Percentiles rank a stretch among this genome's conserved stretches.
Conservation (phyloP, 495 filamentous ascomycete species). For the Cladorrhinum samala region DNA sequence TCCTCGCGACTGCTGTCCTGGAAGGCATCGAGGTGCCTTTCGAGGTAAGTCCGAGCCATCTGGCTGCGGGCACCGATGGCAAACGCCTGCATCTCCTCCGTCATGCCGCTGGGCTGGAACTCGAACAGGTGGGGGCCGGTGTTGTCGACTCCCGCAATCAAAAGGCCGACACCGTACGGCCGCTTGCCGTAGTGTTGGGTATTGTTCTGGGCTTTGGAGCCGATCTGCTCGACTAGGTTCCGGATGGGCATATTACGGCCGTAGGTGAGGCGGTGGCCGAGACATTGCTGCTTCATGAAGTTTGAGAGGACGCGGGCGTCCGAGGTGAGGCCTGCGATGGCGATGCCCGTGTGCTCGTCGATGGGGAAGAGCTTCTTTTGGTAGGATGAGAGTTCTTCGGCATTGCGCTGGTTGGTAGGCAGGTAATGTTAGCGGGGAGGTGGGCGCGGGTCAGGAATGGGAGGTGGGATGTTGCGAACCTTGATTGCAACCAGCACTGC, state of each 20-base stretch:
- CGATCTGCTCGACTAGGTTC: conserved; percentile 82
- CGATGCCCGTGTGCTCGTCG: conserved; percentile 91
- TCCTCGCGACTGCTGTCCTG: conserved; percentile 66
- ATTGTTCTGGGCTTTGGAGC: conserved; percentile 93
- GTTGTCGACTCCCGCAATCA: conserved; percentile 91
- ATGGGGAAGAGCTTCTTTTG: conserved; percentile 98
- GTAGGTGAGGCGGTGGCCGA: conserved; percentile 91
- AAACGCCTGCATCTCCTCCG: conserved; percentile 91
- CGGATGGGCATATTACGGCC: conserved; percentile 85
- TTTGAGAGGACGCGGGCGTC: conserved; percentile 99
- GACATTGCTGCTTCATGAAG: conserved; percentile 99
- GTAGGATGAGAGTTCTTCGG: conserved; percentile 98
- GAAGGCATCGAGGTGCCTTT: conserved; percentile 83
- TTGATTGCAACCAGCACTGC: conserved; percentile 93
- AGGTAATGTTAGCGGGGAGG: conserved; percentile 3
- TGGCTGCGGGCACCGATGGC: conserved; percentile 93
- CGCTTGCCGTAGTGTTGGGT: conserved; percentile 96
- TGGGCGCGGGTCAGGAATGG: neutral
- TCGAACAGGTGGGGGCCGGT: conserved; percentile 93
- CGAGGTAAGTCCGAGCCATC: conserved; percentile 94
- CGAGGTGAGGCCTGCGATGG: conserved; percentile 93
- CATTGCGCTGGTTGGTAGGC: conserved; percentile 64
- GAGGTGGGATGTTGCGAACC: conserved; percentile 45
- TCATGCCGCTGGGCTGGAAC: conserved; percentile 94
- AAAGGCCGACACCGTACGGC: conserved; percentile 90